phyloP scores from a whole-genome alignment of 2,329 filamentous ascomycete genomes.

The Curvularia verruculosa region DNA sequence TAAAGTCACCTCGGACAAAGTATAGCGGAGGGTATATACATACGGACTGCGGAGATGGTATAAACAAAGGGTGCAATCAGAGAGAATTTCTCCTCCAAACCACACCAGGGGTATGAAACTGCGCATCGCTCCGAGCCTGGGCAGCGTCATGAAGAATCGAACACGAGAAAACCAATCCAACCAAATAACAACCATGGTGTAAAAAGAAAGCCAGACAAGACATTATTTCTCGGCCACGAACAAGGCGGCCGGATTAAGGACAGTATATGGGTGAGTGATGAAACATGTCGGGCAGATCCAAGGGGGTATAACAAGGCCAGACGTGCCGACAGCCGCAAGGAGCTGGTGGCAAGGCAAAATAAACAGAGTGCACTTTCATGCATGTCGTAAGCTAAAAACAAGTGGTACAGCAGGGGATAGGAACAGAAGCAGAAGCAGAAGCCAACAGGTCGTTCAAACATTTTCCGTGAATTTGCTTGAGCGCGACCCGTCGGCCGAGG shows the following conservation, averaged over 20 bases:
- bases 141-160: constrained; percentile 22
- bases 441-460: constrained; percentile 40
- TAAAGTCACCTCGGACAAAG: constrained; percentile 7
- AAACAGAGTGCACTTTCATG: constrained; percentile 29
- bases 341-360: constrained; percentile 13
- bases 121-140: constrained; percentile 19
- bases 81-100: constrained; percentile 10
- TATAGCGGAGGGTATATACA: constrained; percentile 21
- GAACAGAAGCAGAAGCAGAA: constrained; percentile 28
- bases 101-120: constrained; percentile 23
- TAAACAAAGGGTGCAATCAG: constrained; percentile 15
- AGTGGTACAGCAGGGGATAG: constrained; percentile 18
- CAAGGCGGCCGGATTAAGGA: constrained; percentile 25
- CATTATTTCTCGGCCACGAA: constrained; percentile 28
- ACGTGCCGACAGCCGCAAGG: constrained; percentile 16
- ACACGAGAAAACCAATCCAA: neutral
- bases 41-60: constrained; percentile 14
- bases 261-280: constrained; percentile 26
- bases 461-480: constrained; percentile 57
- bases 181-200: constrained; percentile 4
- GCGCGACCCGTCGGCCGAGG: constrained; percentile 54
- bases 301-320: constrained; percentile 34
- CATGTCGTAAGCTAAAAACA: constrained; percentile 30
- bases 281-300: constrained; percentile 14
- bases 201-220: constrained; percentile 24